Conservation (phyloP, 2,329 filamentous ascomycete genomes). For the Colletotrichum viniferum region DNA sequence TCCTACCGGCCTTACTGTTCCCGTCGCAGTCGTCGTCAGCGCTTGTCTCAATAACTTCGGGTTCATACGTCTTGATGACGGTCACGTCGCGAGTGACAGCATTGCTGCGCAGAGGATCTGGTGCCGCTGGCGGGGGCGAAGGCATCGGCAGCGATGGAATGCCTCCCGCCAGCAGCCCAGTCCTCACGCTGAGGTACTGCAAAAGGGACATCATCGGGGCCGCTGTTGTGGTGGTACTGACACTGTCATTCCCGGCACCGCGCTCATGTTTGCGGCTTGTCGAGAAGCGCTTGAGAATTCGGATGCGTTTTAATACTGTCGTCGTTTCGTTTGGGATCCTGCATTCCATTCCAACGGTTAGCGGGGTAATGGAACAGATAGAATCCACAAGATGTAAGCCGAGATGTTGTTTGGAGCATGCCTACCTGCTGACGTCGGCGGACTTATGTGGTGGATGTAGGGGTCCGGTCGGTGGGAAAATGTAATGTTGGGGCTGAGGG, state of each 20-base stretch:
- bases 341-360: constrained; percentile 45
- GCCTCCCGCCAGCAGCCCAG: constrained; percentile 16
- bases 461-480: neutral
- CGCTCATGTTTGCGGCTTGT: constrained; percentile 14
- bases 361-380: constrained; percentile 39
- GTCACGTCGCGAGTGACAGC: constrained; percentile 23
- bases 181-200: constrained; percentile 27
- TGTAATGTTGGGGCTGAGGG: neutral
- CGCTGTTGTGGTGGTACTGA: constrained; percentile 18
- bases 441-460: neutral
- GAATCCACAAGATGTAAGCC: neutral
- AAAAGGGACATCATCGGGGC: constrained; percentile 20
- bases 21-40: constrained; percentile 21
- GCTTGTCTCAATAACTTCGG: constrained; percentile 32
- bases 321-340: neutral
- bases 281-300: constrained; percentile 2
- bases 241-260: constrained; percentile 20
- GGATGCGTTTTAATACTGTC: constrained; percentile 12
- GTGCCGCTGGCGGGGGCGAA: constrained; percentile 5
- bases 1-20: constrained; percentile 75
- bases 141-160: constrained; percentile 10
- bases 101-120: constrained; percentile 15
- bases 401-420: neutral
- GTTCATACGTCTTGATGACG: constrained; percentile 18
- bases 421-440: constrained; percentile 6